A percentile compares a stretch with the other conserved stretches of the same genome.
Evolutionary conservation across 192 early-diverging fungal species (phyloP).

Genomic region (Pilaira anomala): DNA sequence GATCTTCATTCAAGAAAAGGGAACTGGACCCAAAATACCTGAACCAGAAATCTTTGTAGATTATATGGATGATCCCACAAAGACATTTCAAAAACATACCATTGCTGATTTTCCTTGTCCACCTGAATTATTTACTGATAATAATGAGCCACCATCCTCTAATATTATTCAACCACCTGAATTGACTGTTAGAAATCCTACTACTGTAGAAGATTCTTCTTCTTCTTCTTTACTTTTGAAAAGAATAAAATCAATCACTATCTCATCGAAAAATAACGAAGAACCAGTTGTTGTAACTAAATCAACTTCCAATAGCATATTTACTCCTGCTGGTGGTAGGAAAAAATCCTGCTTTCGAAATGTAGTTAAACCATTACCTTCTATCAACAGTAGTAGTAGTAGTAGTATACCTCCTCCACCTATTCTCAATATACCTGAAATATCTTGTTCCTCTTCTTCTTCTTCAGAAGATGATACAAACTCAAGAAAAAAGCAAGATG

Average conservation of each 20-base stretch:
- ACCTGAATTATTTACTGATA: not conserved
- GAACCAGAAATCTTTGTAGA: slow-evolving; percentile 26
- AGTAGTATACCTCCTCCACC: not conserved
- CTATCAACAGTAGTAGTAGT: not conserved
- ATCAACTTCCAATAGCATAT: not conserved
- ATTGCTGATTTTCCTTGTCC: slow-evolving; percentile 23
- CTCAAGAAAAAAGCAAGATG: not conserved
- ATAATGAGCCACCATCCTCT: not conserved
- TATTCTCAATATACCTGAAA: not conserved
- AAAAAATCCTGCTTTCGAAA: not conserved
- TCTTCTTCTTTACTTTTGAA: too few relatives aligned
- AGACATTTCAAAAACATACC: slow-evolving; percentile 25
- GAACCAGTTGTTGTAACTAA: not conserved
- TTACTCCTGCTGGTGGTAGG: not conserved
- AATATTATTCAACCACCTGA: too few relatives aligned
- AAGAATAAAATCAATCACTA: slow-evolving; percentile 26
- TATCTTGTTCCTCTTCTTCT: too few relatives aligned
- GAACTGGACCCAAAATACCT: slow-evolving; percentile 59
- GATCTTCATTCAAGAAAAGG: slow-evolving; percentile 57
- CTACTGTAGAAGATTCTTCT: too few relatives aligned
- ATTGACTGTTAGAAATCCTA: not conserved
- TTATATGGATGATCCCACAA: slow-evolving; percentile 30
- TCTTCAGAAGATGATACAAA: not conserved
- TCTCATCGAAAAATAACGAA: not conserved
- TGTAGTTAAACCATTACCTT: not conserved